Base-by-base conservation (phyloP, 2,329 filamentous ascomycete species). In the Ophiosphaerella herpotricha region DNA sequence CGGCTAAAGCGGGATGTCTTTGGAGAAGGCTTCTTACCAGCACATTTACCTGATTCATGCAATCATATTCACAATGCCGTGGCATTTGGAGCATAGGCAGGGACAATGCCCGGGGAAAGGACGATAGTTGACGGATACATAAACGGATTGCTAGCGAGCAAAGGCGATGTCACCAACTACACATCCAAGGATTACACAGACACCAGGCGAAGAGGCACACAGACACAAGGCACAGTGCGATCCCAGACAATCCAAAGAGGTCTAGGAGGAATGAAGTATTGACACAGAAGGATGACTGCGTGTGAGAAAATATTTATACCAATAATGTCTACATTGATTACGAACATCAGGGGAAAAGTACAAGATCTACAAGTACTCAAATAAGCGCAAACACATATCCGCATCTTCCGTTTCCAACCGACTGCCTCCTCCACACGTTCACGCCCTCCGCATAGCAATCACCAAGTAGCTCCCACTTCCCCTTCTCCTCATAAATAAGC, bases 401-500 rank as follows among this genome's bases (percentile, higher is more conserved):
- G 45, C 46, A 31, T 48, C 54, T 43, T 14, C 14, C 53, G 51
- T 5, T 46, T 44, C 51, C 52, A 60, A 1, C 4, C 29, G 1
- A 61, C 54, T 4, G 42, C 52, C 39, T 62, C n/a, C 58, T 1
- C 57, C 58, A 48, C 50, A 46, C 54, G 60, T n/a, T 63, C 14
- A 53, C 26, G 1, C 46, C 54, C 44, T 60, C 43, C 3, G 60
- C 39, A 41, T 60, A 61, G 23, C 52, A 58, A 37, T 65, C 55
- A 3, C 52, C 52, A 0, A 61, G 35, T 1, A 65, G 45, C 37
- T 14, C 55, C 44, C 55, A 62, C 32, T 50, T 46, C 6, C 50
- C 37, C 16, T 40, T 33, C 5, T 49, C 29, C 21, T 55, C 50
- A 16, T 49, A 26, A 14, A 53, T 39, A 16, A 31, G 35, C 5